Evolutionary conservation across 495 filamentous ascomycete genomes (phyloP).

Genomic region (Neurospora intermedia): DNA sequence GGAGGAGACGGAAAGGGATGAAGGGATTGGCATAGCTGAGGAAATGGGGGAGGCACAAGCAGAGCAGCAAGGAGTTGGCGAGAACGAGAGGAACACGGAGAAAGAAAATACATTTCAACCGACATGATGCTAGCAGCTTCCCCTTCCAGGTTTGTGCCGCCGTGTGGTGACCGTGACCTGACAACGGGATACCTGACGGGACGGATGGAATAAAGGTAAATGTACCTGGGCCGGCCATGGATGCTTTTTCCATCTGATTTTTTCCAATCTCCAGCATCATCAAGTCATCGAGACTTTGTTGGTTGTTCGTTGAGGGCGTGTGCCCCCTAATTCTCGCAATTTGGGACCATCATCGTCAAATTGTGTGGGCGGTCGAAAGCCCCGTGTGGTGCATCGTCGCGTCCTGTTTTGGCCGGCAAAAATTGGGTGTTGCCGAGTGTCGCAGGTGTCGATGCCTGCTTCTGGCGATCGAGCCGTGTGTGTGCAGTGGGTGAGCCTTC

Average conservation of each 20-base stretch:
- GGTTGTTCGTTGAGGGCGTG: not conserved
- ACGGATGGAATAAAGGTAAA: not conserved
- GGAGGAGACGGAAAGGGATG: not conserved
- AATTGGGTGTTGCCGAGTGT: not conserved
- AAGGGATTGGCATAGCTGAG: not conserved
- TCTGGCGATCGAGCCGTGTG: not conserved
- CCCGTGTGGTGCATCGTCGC: not conserved
- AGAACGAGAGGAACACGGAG: not conserved
- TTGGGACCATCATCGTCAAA: not conserved
- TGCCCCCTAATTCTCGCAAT: not conserved
- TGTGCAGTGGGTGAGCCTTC: not conserved
- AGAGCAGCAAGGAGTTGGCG: not conserved
- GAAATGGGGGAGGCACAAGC: not conserved
- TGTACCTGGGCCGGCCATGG: not conserved
- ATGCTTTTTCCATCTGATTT: not conserved
- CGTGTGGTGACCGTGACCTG: not conserved
- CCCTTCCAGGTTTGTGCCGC: not conserved
- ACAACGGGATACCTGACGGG: not conserved
- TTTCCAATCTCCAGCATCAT: not conserved
- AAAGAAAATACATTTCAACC: slow-evolving; percentile 1
- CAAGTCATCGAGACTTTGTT: not conserved
- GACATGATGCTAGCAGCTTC: not conserved
- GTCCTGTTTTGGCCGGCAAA: not conserved
- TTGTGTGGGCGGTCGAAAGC: not conserved
- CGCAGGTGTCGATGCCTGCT: not conserved